Evolutionary conservation across 2,329 filamentous ascomycete species (phyloP).

Genomic region (Blumeria graminis): DNA sequence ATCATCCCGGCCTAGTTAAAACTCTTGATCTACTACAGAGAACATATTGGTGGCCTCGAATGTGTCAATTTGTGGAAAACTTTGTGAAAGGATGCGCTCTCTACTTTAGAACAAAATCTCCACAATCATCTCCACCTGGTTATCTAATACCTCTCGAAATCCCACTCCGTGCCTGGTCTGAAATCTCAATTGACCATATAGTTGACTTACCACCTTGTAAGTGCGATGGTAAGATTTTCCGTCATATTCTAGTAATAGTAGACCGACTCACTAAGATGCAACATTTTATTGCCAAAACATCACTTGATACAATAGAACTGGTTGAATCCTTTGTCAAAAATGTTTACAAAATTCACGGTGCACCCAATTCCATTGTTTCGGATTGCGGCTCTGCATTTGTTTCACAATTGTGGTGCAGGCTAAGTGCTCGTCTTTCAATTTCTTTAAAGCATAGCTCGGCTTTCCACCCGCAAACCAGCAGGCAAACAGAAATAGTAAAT

Average conservation of each 20-base stretch:
- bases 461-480: slow-evolving; percentile 6
- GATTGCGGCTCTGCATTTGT: slow-evolving; percentile 5
- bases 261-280: neutral
- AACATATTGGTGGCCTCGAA: neutral
- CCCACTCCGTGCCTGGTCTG: neutral
- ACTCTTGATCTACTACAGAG: neutral
- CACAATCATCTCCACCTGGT: neutral
- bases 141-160: slow-evolving; percentile 2
- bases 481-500: slow-evolving; percentile 6
- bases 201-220: neutral
- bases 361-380: slow-evolving; percentile 3
- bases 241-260: neutral
- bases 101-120: neutral
- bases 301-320: neutral
- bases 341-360: slow-evolving; percentile 1
- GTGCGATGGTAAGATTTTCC: neutral
- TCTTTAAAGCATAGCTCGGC: slow-evolving; percentile 1
- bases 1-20: neutral
- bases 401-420: slow-evolving; percentile 4
- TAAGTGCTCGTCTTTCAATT: neutral
- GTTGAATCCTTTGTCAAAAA: neutral
- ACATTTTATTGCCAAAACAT: neutral
- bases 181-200: slow-evolving; percentile 3
- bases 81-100: neutral
- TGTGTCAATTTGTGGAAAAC: neutral